Percentiles rank a stretch among this genome's conserved stretches.
phyloP scores from a whole-genome alignment of 805 yeast species.

The Saccharomycopsis microspora region DNA sequence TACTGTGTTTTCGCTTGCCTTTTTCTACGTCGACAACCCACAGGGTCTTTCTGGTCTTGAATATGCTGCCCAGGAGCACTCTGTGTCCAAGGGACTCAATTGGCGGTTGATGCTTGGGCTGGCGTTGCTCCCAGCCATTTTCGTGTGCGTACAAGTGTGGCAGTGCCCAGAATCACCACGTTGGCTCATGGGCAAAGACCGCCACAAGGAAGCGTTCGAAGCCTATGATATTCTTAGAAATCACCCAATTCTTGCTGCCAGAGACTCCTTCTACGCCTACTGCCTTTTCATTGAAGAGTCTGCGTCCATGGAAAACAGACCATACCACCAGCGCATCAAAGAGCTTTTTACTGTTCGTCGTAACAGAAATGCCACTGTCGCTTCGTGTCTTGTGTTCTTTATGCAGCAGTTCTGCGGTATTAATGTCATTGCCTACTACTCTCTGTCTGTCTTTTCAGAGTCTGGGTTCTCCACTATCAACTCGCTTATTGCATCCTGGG shows the following conservation, averaged over 20 bases:
- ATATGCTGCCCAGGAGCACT: slow-evolving; percentile 4
- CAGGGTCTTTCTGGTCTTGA: slow-evolving; percentile 21
- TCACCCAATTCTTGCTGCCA: slow-evolving; percentile 48
- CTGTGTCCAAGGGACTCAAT: slow-evolving; percentile 27
- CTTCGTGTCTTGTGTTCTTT: slow-evolving; percentile 74
- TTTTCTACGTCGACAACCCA: slow-evolving; percentile 36
- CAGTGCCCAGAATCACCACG: slow-evolving; percentile 69
- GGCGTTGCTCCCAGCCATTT: slow-evolving; percentile 55
- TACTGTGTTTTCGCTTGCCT: slow-evolving; percentile 52
- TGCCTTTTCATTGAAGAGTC: slow-evolving; percentile 54
- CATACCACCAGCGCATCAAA: slow-evolving; percentile 31
- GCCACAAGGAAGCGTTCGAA: slow-evolving; percentile 47
- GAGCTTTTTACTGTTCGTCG: slow-evolving; percentile 65
- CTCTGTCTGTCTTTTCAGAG: slow-evolving; percentile 61
- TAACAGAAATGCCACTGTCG: slow-evolving; percentile 73
- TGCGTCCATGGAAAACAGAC: slow-evolving; percentile 23
- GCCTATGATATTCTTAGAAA: slow-evolving; percentile 39
- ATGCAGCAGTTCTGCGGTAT: slow-evolving; percentile 91
- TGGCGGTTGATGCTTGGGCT: slow-evolving; percentile 67
- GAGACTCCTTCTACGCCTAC: slow-evolving; percentile 60
- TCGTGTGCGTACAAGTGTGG: slow-evolving; percentile 49
- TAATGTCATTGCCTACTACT: slow-evolving; percentile 74
- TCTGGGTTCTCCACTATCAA: slow-evolving; percentile 52
- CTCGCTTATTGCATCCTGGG: slow-evolving; percentile 73
- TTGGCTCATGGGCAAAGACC: slow-evolving; percentile 65